A percentile compares a stretch with the other conserved stretches of the same genome.
These are phyloP conservation scores for Edaphochlamys debaryana DNA, from an alignment of 139 green algal genomes.

Conservation along the genomic window DNA sequence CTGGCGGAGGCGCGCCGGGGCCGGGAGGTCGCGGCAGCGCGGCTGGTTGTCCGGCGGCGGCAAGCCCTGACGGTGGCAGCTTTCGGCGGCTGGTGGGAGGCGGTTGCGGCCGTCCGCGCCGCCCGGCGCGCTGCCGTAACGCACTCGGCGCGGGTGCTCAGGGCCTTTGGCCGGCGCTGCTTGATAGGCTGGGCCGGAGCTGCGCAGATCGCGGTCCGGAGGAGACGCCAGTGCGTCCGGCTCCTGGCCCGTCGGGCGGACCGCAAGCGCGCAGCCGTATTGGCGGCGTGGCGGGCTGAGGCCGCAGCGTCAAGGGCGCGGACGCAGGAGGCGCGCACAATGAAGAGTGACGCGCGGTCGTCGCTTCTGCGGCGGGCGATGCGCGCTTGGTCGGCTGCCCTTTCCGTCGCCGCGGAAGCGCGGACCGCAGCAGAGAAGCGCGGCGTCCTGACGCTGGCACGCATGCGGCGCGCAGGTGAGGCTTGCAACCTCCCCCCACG, in stretches of 20 bases:
- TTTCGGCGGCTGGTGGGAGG: neutral
- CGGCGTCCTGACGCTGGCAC: neutral
- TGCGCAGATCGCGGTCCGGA: neutral
- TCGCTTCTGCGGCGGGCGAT: neutral
- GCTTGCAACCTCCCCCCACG: no score
- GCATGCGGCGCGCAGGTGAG: slow-evolving; percentile 6
- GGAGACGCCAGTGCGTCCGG: neutral
- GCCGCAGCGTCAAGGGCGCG: neutral
- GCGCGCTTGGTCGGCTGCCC: neutral
- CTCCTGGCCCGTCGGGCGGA: neutral
- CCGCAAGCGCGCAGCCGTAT: neutral
- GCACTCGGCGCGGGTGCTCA: neutral
- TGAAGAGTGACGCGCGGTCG: neutral
- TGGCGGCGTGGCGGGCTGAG: neutral
- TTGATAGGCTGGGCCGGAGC: neutral
- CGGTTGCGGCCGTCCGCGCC: neutral
- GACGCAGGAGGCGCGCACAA: neutral
- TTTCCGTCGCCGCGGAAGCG: neutral
- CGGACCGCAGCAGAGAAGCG: neutral
- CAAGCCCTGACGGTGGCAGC: neutral
- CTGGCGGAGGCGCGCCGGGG: neutral
- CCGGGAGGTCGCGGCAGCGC: neutral
- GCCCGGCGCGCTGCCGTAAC: neutral
- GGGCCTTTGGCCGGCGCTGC: neutral
- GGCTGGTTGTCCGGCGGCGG: neutral